A percentile compares a stretch with the other conserved stretches of the same genome.
phyloP scores from a whole-genome alignment of 495 filamentous ascomycete genomes.

The Tuber microsphaerosporum region DNA sequence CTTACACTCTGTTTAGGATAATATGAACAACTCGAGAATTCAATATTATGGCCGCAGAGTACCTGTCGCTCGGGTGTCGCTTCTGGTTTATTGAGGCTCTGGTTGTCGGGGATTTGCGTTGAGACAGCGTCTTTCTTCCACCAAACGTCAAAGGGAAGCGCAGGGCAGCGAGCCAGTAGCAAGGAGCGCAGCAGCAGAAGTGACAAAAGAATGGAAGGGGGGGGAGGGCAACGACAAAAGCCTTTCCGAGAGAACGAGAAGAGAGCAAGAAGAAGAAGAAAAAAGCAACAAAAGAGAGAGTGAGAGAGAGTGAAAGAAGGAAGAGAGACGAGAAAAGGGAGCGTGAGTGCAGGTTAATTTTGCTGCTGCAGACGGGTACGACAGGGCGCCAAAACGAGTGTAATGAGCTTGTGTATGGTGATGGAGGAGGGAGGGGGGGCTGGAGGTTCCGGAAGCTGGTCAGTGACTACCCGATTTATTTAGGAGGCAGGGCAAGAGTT shows the following conservation, averaged over 20 bases:
- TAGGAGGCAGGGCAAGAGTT: conserved; percentile 33
- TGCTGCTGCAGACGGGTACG: conserved; percentile 28
- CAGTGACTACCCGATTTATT: conserved; percentile 19
- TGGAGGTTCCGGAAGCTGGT: conserved; percentile 15
- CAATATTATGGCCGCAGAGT: conserved; percentile 7
- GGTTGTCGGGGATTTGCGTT: conserved; percentile 23
- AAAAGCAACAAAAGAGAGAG: conserved; percentile 31
- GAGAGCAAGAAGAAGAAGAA: conserved; percentile 5
- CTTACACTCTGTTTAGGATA: conserved; percentile 22
- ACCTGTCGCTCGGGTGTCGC: conserved; percentile 18
- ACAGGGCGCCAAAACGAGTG: conserved; percentile 35
- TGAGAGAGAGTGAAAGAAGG: conserved; percentile 16
- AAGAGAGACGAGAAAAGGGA: conserved; percentile 20
- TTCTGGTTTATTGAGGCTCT: conserved; percentile 18
- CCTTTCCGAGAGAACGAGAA: conserved; percentile 13
- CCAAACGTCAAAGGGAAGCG: conserved; percentile 25
- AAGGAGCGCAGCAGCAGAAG: conserved; percentile 17
- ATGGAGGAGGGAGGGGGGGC: conserved; percentile 23
- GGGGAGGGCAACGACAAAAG: conserved; percentile 21
- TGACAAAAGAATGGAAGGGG: conserved; percentile 26
- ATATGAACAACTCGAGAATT: conserved; percentile 8
- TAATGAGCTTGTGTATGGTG: conserved; percentile 16
- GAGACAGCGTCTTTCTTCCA: conserved; percentile 33
- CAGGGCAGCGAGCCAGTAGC: conserved; percentile 24
- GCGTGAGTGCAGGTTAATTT: conserved; percentile 38